Percentiles rank a stretch among this genome's conserved stretches.
Conservation (phyloP, 768 basidiomycete species). For the Rhodotorula graminis region DNA sequence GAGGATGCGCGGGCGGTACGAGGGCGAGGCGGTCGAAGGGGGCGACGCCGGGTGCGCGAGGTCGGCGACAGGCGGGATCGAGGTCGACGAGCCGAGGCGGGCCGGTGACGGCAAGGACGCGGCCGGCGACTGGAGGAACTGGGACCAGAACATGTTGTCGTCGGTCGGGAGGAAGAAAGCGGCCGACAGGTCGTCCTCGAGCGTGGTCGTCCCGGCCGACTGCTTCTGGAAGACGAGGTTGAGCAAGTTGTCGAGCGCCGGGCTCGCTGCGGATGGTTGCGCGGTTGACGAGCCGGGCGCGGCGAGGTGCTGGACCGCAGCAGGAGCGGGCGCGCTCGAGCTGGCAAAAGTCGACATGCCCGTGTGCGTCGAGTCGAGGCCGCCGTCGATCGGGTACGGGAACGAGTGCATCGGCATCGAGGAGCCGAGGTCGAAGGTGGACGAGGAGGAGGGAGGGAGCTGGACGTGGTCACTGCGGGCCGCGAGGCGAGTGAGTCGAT, state of each 20-base stretch:
- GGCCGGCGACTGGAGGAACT: conserved; percentile 1
- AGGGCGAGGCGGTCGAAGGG: background rate
- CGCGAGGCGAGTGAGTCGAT: no score
- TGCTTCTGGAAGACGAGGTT: background rate
- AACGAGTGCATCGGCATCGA: background rate
- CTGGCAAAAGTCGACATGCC: background rate
- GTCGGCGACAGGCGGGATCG: background rate
- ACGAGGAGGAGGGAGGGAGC: background rate
- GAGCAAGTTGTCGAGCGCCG: background rate
- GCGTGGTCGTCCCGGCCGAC: background rate
- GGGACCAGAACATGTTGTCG: conserved; percentile 3
- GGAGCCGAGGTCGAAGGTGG: background rate
- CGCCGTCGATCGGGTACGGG: background rate
- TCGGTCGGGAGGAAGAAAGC: conserved; percentile 14
- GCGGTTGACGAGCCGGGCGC: background rate
- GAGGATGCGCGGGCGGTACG: background rate
- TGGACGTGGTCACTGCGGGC: background rate
- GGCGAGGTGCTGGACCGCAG: background rate
- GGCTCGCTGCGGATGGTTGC: no score
- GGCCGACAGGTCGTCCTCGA: background rate
- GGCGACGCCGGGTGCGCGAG: background rate
- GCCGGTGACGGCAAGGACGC: background rate
- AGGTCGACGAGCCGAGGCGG: background rate
- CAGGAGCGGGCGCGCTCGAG: background rate
- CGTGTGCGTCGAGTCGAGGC: background rate